These are phyloP conservation scores for Sicyos edulis DNA, from an alignment of 306 rosid species.

Conservation along the genomic window DNA sequence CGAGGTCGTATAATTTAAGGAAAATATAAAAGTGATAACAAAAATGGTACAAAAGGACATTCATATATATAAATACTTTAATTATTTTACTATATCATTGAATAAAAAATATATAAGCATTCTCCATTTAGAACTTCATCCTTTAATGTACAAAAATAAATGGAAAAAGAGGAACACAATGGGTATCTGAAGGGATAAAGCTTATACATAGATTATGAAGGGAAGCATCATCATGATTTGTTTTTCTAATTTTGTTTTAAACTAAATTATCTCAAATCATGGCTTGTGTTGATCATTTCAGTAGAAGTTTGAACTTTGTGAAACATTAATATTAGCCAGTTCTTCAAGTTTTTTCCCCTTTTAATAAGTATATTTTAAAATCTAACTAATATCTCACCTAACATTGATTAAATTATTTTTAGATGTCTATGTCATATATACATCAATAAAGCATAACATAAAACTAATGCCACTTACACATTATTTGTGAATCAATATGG, in stretches of 20 bases:
- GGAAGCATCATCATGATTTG: neutral
- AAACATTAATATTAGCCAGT: neutral
- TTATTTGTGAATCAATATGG: too few relatives aligned
- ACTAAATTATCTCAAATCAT: neutral
- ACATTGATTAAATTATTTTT: too few relatives aligned
- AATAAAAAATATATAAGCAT: neutral
- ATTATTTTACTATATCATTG: too few relatives aligned
- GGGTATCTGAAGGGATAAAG: conserved; percentile 10
- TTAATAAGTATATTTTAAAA: too few relatives aligned
- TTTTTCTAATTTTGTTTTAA: neutral
- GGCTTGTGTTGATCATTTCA: neutral
- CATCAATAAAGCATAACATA: too few relatives aligned
- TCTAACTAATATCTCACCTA: neutral
- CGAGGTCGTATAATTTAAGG: neutral
- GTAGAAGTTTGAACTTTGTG: neutral
- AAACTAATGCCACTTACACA: too few relatives aligned
- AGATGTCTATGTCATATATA: too few relatives aligned
- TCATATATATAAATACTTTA: too few relatives aligned
- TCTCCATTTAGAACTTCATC: neutral
- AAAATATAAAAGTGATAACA: neutral
- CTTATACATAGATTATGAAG: conserved; percentile 12
- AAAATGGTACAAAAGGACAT: neutral
- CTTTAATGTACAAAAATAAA: neutral
- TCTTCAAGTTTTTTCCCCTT: neutral
- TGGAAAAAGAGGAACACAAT: conserved; percentile 7